phyloP scores from a whole-genome alignment of 2,329 filamentous ascomycete species.

The Ascochyta pisi region DNA sequence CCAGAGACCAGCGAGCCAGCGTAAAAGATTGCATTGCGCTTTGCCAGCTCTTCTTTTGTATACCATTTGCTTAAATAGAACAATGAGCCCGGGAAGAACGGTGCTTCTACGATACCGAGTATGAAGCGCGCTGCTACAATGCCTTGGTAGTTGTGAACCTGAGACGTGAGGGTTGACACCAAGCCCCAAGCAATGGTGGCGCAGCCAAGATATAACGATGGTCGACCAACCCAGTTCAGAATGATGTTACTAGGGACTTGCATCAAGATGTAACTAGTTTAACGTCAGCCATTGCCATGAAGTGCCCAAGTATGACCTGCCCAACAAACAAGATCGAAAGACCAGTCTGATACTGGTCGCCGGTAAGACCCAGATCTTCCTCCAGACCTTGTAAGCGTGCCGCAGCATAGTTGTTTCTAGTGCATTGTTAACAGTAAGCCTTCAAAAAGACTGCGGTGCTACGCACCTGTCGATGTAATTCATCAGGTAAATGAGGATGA shows the following conservation, averaged over 20 bases:
- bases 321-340: slow-evolving; percentile 62
- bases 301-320: slow-evolving; percentile 50
- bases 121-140: slow-evolving; percentile 53
- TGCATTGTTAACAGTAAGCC: neutral
- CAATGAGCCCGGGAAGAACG: slow-evolving; percentile 30
- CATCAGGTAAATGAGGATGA: slow-evolving; percentile 40
- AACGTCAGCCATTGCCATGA: neutral
- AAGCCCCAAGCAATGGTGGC: slow-evolving; percentile 55
- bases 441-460: neutral
- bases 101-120: slow-evolving; percentile 41
- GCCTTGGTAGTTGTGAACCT: slow-evolving; percentile 52
- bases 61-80: slow-evolving; percentile 55
- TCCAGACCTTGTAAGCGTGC: slow-evolving; percentile 37
- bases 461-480: slow-evolving; percentile 35
- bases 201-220: slow-evolving; percentile 60
- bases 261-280: slow-evolving; percentile 63
- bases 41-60: slow-evolving; percentile 59
- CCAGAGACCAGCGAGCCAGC: slow-evolving; percentile 56
- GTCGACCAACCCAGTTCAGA: slow-evolving; percentile 60
- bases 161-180: slow-evolving; percentile 56
- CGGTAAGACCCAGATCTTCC: slow-evolving; percentile 24
- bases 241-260: slow-evolving; percentile 68
- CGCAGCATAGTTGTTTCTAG: slow-evolving; percentile 39
- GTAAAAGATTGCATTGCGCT: slow-evolving; percentile 61
- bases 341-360: slow-evolving; percentile 27